Base-by-base conservation (phyloP, 352 stramenopile genomes). In the Aphanomyces cochlioides region DNA sequence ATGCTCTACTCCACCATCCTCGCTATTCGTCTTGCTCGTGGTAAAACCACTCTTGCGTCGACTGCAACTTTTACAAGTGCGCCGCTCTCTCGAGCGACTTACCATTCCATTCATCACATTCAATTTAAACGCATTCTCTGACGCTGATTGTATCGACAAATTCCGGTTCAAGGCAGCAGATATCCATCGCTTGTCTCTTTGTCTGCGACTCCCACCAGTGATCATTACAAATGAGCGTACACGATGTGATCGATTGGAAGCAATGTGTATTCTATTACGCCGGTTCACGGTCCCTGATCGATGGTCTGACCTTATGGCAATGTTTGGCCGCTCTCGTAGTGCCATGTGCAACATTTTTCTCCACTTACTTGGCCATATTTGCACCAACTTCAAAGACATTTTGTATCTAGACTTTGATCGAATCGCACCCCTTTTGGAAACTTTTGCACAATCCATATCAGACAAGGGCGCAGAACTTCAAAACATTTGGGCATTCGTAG, bases 261-360 rank as follows among this genome's bases (percentile, higher is more conserved):
- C 60, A 59, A 7, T 67, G 13, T 67, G 60, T 41, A 67, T 67
- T 4, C 6, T 67, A 12, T 65, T 67, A 21, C 60, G 60, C 37
- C 60, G 60, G 6, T 58, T 67, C n/a, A 41, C 21, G 2, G 60
- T 58, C 7, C 60, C 60, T 64, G 60, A 67, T 58, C 60, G 36
- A 12, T 67, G 41, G 60, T 36, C 21, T 7, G 60, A 67, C 28
- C 28, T 67, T 10, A 56, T 59, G 7, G 1, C 21, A 7, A 65
- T 67, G 47, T 67, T 67, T 19, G 41, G 41, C 6, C 21, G 28
- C 0, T 67, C 60, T 38, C 1, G 21, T 7, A 67, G 39, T 65
- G 60, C 38, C n/a, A 7, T 67, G n/a, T 67, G 7, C 13, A 67
- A 67, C 36, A 65, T 67, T 17, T 67, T 67, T 21, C 41, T 67